Evolutionary conservation across 2,329 filamentous ascomycete genomes (phyloP), one percentile per base, ranked within the genome.

Genomic region (Calonectria montana): DNA sequence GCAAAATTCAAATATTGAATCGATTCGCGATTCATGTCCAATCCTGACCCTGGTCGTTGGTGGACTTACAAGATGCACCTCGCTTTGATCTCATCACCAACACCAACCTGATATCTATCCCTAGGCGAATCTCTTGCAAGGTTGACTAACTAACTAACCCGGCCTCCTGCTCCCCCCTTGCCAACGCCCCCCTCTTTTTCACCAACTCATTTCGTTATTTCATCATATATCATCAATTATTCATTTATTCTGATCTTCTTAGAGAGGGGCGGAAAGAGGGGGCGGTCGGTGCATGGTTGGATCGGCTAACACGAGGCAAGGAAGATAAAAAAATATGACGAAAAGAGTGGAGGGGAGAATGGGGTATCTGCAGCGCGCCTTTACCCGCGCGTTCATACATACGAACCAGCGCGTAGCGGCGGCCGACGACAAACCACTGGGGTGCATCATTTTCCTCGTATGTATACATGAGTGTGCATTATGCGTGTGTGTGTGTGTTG

Each of bases 1-100:
- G 50, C 50, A 57, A 57, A 35, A 57, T 35, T 29, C 50, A 57
- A 57, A 29, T 16, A 21, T 37, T 57, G 50, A 57, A 57, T 57
- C 50, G 50, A 57, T 57, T 57, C 50, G 31, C 50, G 50, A 57
- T 57, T 57, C 29, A 57, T 57, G 29, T 37, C 50, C 50, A 57
- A 57, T 57, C 50, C 50, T 21, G 50, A 57, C 50, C 50, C 50
- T 35, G 50, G 50, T 37, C 50, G n/a, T 21, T n/a, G 25, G 29
- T 10, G 16, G 18, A 57, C 50, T 55, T 55, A 53, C 18, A 55
- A 55, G 18, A 55, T 57, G 50, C 50, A 57, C 50, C 50, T 37
- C 37, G 21, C 50, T 37, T 12, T 37, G 50, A 57, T 57, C 50
- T 29, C 50, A 57, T 57, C 50, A 57, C 48, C 48, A 53, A 31